A percentile compares a stretch with the other conserved stretches of the same genome.
phyloP scores from a whole-genome alignment of 2,329 filamentous ascomycete species.

The Phaeosphaeria sp. region DNA sequence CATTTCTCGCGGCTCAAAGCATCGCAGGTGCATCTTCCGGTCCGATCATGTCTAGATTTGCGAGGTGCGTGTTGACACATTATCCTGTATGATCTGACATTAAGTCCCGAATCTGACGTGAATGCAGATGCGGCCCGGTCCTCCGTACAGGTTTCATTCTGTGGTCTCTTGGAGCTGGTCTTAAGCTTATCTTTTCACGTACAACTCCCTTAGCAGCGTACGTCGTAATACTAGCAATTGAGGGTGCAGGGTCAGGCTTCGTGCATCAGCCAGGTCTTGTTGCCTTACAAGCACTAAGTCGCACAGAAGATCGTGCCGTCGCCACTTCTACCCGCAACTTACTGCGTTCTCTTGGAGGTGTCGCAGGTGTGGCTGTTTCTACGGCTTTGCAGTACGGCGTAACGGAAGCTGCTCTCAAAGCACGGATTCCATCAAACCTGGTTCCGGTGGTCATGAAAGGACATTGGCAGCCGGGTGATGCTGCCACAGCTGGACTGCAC shows the following conservation, averaged over 20 bases:
- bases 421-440: slow-evolving; percentile 1
- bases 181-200: slow-evolving; percentile 32
- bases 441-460: background rate
- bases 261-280: slow-evolving; percentile 35
- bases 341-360: slow-evolving; percentile 30
- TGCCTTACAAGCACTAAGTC: slow-evolving; percentile 32
- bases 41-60: slow-evolving; percentile 26
- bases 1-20: slow-evolving; percentile 29
- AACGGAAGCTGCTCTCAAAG: slow-evolving; percentile 15
- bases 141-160: slow-evolving; percentile 25
- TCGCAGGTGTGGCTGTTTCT: slow-evolving; percentile 25
- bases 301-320: slow-evolving; percentile 32
- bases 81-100: background rate
- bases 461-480: background rate
- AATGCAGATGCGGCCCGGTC: slow-evolving; percentile 15
- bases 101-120: background rate
- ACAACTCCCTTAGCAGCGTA: slow-evolving; percentile 22
- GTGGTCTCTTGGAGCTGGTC: slow-evolving; percentile 31
- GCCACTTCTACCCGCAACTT: slow-evolving; percentile 36
- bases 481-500: slow-evolving; percentile 10
- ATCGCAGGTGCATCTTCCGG: slow-evolving; percentile 15
- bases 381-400: slow-evolving; percentile 16
- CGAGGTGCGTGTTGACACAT: slow-evolving; percentile 12
- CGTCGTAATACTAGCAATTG: slow-evolving; percentile 26
- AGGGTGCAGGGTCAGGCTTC: slow-evolving; percentile 36